Conservation (phyloP, 164 flowering plant genomes). For the Dillenia turbinata region DNA sequence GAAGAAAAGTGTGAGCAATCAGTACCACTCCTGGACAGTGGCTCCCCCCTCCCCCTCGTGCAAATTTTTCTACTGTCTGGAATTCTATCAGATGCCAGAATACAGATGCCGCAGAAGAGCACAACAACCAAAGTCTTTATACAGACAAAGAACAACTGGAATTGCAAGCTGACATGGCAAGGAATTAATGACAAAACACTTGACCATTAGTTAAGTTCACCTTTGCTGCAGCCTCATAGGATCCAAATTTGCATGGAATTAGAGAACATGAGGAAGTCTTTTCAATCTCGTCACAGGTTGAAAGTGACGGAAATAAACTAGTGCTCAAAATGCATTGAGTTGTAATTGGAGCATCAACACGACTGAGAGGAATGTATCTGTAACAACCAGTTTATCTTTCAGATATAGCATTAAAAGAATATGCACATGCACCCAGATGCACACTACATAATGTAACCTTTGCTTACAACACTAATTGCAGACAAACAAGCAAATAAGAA, state of each 20-base stretch:
- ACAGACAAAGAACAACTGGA: not conserved
- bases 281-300: conserved; percentile 40
- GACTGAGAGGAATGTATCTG: conserved; percentile 83
- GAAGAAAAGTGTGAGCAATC: too few species aligned
- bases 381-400: conserved; percentile 6
- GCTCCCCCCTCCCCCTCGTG: too few species aligned
- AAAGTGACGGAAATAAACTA: conserved; percentile 54
- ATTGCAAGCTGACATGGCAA: not conserved
- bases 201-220: conserved; percentile 20
- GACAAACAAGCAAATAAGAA: too few species aligned
- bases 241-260: conserved; percentile 62
- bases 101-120: too few species aligned
- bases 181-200: not conserved
- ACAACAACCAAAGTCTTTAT: not conserved
- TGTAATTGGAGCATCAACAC: conserved; percentile 31
- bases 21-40: too few species aligned
- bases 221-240: conserved; percentile 74
- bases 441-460: too few species aligned
- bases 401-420: not conserved
- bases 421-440: not conserved
- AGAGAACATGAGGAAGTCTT: conserved; percentile 43
- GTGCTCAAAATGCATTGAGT: conserved; percentile 18
- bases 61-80: too few species aligned
- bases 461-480: too few species aligned
- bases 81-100: too few species aligned